Percentiles rank a stretch among this genome's conserved stretches.
These are phyloP conservation scores for Ascochyta koolunga DNA, from an alignment of 2,329 filamentous ascomycete species.

Conservation along the genomic window DNA sequence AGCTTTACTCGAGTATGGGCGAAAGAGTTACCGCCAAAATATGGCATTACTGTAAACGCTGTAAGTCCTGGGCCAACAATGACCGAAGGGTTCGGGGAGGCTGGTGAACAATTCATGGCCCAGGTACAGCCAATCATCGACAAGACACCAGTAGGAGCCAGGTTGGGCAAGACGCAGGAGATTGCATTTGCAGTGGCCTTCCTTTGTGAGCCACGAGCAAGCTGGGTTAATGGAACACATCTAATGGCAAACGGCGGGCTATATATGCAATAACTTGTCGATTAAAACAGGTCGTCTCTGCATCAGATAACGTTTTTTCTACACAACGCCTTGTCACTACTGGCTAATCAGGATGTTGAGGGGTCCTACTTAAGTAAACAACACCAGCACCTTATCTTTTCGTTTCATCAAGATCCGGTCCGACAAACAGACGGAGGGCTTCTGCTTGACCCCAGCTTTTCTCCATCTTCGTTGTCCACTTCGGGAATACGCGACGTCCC, in stretches of 20 bases:
- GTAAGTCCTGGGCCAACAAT: slow-evolving; percentile 54
- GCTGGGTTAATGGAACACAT: slow-evolving; percentile 57
- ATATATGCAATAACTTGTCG: slow-evolving; percentile 12
- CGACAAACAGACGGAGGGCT: no score
- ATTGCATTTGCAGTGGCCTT: slow-evolving; percentile 54
- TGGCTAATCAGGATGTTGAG: no score
- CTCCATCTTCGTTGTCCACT: not conserved
- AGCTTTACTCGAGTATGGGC: slow-evolving; percentile 48
- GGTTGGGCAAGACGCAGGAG: slow-evolving; percentile 55
- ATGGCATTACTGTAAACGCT: slow-evolving; percentile 55
- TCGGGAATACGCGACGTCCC: no score
- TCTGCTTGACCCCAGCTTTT: not conserved
- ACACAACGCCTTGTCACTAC: no score
- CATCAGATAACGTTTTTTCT: not conserved
- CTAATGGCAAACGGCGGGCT: slow-evolving; percentile 34
- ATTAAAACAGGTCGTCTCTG: no score
- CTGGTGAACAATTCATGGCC: slow-evolving; percentile 51
- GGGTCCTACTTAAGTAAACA: no score
- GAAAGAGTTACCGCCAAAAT: slow-evolving; percentile 44
- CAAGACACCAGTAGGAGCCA: slow-evolving; percentile 51
- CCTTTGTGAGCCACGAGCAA: slow-evolving; percentile 38
- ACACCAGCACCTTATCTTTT: no score
- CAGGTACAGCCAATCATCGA: slow-evolving; percentile 58
- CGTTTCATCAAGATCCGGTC: not conserved
- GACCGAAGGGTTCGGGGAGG: slow-evolving; percentile 39